Base-by-base conservation (phyloP, 306 rosid species). In the Senna siamea region DNA sequence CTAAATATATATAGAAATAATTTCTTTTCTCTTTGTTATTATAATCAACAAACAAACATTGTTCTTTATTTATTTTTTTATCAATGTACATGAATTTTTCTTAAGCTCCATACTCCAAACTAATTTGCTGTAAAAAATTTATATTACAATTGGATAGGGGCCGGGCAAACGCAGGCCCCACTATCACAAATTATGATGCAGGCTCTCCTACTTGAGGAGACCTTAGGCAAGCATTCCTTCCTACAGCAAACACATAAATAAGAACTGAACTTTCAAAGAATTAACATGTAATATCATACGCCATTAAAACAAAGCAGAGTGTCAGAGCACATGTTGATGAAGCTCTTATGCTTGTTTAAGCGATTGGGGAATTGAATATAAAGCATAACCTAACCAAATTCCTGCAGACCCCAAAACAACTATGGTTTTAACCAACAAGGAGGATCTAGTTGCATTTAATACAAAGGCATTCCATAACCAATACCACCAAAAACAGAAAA, bases 381-480 rank as follows among this genome's bases (percentile, higher is more conserved):
- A 51, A 71, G 74, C 56, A 66, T 87, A 86, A 19, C 80, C 70
- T n/a, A 85, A n/a, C 68, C 82, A 79, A 51, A 81, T 22, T 41
- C 77, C 87, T 5, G 68, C 69, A 53, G 95, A 80, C 17, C 72
- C 87, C 65, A 66, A 58, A 68, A 54, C 5, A 52, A 87, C 65
- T 53, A 79, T 50, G 62, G 81, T 38, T 81, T 19, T 77, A 55
- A 87, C 82, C 91, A 83, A 76, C 26, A 76, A 62, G 43, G 77
- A 73, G 19, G 88, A 86, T 38, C 4, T 19, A 61, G 76, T 87
- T 13, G 86, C 89, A 60, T 78, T 58, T 50, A 38, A 60, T 63
- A 89, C 76, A 43, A 85, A 53, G 44, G 85, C 68, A 69, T 78
- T 84, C 96, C 96, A 92, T 9, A 56, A 73, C 84, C 84, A 85